Evolutionary conservation across 2,329 filamentous ascomycete genomes (phyloP), one percentile per base, ranked within the genome.

Genomic region (Hymenoscyphus fructigenus): DNA sequence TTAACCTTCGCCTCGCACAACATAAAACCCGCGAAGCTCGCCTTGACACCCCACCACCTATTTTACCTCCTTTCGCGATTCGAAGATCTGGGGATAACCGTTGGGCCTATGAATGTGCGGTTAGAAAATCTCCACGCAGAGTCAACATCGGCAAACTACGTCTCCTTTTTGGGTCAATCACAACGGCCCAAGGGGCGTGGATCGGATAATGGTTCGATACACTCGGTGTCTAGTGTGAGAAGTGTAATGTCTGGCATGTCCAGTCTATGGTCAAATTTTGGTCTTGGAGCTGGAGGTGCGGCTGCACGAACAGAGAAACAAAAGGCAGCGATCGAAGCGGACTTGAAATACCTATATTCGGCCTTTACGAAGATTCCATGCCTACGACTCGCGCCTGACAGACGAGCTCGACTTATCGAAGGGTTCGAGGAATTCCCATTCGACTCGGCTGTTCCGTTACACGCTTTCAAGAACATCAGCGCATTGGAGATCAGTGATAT

Each of bases 191-290:
- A 91, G 76, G 90, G 91, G 68, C 88, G 88, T 67, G 85, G 88
- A 69, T 91, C 91, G 58, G 94, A 98, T 78, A 88, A 90, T 63
- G 92, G 92, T 72, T 98, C 95, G 1, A 92, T 98, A 70, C 93
- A 93, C 74, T 98, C 95, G 6, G 93, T 97, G 53, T 97, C 94
- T 28, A 98, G 95, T 79, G 92, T 99, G 70, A 89, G 94, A 76
- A 98, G 94, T 77, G 93, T 97, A 74, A 94, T 98, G 91, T 96
- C 95, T 32, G 92, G 91, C 77, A 96, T 99, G 91, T 95, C 93
- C 65, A 89, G 91, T 15, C 81, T 98, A 57, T 98, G 93, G 94
- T 90, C 92, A 26, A 93, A 89, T 73, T 88, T 98, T 70, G 91
- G 93, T 28, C 85, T 97, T 32, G 88, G 88, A 66, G 89, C 91